A percentile compares a stretch with the other conserved stretches of the same genome.
phyloP scores from a whole-genome alignment of 1,284 basidiomycete genomes.

The Rhodotorula sp. region DNA sequence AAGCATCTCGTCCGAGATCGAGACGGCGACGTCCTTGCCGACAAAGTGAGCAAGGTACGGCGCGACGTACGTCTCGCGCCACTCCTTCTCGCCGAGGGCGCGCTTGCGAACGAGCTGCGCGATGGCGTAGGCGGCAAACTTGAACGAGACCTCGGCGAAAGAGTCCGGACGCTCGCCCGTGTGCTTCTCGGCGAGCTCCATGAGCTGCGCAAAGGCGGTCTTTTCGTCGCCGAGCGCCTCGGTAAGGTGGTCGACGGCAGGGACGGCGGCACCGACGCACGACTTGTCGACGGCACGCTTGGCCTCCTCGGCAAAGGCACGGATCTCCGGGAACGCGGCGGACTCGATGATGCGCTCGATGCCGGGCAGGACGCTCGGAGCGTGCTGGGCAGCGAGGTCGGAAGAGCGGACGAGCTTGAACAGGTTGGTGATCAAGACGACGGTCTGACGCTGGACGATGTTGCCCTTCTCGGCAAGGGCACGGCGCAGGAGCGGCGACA shows the following conservation, averaged over 20 bases:
- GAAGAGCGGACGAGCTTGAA: slow-evolving; percentile 97
- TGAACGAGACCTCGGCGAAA: slow-evolving; percentile 55
- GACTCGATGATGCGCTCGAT: slow-evolving; percentile 87
- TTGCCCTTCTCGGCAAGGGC: slow-evolving; percentile 95
- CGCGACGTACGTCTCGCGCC: slow-evolving; percentile 70
- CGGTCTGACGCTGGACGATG: slow-evolving; percentile 68
- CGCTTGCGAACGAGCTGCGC: slow-evolving; percentile 73
- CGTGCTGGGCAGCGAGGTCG: slow-evolving; percentile 82
- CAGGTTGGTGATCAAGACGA: slow-evolving; percentile 93
- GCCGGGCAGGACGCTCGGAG: slow-evolving; percentile 84
- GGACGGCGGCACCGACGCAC: slow-evolving; percentile 43
- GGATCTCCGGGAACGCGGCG: slow-evolving; percentile 96
- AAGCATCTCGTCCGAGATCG: slow-evolving; percentile 64
- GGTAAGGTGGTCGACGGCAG: slow-evolving; percentile 43
- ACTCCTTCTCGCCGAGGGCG: slow-evolving; percentile 64
- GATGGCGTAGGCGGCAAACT: slow-evolving; percentile 71
- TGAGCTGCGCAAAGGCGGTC: slow-evolving; percentile 57
- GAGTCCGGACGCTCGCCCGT: slow-evolving; percentile 46
- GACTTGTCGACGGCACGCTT: slow-evolving; percentile 41
- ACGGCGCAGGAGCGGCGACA: slow-evolving; percentile 88
- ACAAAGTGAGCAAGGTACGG: slow-evolving; percentile 60
- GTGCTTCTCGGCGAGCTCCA: slow-evolving; percentile 51
- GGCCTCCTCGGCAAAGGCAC: slow-evolving; percentile 69
- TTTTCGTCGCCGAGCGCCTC: slow-evolving; percentile 44
- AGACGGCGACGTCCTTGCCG: slow-evolving; percentile 49